Evolutionary conservation across 2,329 filamentous ascomycete genomes (phyloP), one percentile per base, ranked within the genome.

Genomic region (Sporothrix brunneoviolacea): DNA sequence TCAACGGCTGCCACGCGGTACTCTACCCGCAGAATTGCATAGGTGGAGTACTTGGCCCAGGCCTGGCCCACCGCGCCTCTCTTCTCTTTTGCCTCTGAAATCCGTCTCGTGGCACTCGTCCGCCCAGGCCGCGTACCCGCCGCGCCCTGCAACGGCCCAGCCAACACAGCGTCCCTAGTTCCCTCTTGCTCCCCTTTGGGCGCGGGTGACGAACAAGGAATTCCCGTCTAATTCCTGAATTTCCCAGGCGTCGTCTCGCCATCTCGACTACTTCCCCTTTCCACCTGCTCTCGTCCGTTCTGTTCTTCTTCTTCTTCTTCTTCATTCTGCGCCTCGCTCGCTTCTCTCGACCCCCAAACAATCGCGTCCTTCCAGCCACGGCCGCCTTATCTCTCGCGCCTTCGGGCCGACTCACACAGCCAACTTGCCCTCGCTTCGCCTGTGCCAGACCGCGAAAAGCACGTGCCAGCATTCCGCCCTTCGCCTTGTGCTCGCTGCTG

Each of bases 341-440:
- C 22, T 33, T 19, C n/a, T 13, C 36, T 28, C 33, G 12, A 13
- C n/a, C 21, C 13, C 13, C 16, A 16, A n/a, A 22, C 5, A 24
- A 38, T n/a, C 45, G 33, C 18, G 5, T 10, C 16, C 38, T 8
- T 30, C 16, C 44, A 18, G 24, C 21, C 27, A 39, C 38, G 37
- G 18, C 18, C 18, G 24, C 10, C 40, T 50, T 50, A 50, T 50
- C 48, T 50, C 22, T 18, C 38, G 13, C 35, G 18, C 33, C 35
- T 39, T 47, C 44, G 44, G 44, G 21, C 44, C 44, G 44, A 47
- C 33, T 47, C 44, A 21, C 32, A n/a, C n/a, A n/a, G n/a, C n/a
- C n/a, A n/a, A n/a, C n/a, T n/a, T n/a, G n/a, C n/a, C n/a, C n/a
- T n/a, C n/a, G n/a, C n/a, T n/a, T n/a, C n/a, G 22, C 4, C 28